Base-by-base conservation (phyloP, 2,329 filamentous ascomycete genomes). In the Ophiostoma quercus region DNA sequence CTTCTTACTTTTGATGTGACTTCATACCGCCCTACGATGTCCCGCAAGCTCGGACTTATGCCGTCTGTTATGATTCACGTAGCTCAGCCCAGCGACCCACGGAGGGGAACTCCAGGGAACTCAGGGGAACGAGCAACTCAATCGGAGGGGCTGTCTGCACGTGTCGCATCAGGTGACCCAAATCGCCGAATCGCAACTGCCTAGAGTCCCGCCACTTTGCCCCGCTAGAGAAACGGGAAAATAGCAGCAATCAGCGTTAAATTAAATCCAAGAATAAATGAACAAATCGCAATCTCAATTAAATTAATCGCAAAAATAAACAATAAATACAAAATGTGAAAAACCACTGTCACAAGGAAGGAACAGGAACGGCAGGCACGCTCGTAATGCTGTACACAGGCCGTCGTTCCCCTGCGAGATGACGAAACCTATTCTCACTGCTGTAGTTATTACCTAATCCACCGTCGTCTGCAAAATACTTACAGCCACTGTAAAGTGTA, bases 381-480 rank as follows among this genome's bases (percentile, higher is more conserved):
- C 43, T 29, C 22, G 62, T 32, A 25, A 39, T 41, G 39, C 9
- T 25, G 57, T 29, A 9, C 2, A 41, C 39, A 41, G 60, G 60
- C 51, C 22, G 19, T 39, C 5, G 37, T 47, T 37, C 57, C 25
- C 67, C 70, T 71, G 70, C 68, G 70, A 69, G 70, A 71, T 71
- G 70, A 71, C 70, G 70, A 69, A 67, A 68, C 7, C 51, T 57
- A 25, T 25, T 25, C 22, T 14, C 66, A 16, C 39, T 57, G 16
- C 43, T 47, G 7, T 47, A 47, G 19, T 19, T 32, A 62, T 32
- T 32, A 19, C 14, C 12, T 41, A 41, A 41, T 34, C 34, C 11
- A 29, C 5, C 14, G 25, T 22, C 4, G 25, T 25, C 25, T 32
- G 57, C 57, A 34, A 62, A 62, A 32, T 32, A 34, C 34, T 34